phyloP scores from a whole-genome alignment of 768 basidiomycete genomes.

The Lanmaoa rubissima region DNA sequence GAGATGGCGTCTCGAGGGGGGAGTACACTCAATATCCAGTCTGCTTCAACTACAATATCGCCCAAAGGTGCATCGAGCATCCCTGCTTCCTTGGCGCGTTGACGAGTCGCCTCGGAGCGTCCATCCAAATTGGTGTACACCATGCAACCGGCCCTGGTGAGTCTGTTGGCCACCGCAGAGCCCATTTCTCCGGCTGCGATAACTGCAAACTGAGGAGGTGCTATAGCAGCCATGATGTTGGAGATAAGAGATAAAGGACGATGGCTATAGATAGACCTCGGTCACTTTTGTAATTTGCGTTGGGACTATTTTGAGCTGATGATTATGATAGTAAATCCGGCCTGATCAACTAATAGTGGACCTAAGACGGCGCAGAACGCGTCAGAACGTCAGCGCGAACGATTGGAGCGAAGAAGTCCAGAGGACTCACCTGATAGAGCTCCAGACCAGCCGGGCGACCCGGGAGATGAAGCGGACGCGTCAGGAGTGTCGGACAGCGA shows the following conservation, averaged over 20 bases:
- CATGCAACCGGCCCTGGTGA: slow-evolving; percentile 46
- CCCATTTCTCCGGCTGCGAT: slow-evolving; percentile 63
- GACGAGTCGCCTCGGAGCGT: slow-evolving; percentile 50
- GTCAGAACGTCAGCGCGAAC: no score
- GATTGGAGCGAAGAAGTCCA: no score
- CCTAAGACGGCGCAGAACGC: no score
- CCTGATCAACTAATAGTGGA: neutral
- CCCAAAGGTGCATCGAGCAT: slow-evolving; percentile 42
- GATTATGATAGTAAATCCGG: neutral
- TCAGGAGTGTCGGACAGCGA: no score
- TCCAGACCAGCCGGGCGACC: no score
- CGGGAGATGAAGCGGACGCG: no score
- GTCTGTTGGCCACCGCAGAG: slow-evolving; percentile 48
- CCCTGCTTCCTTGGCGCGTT: slow-evolving; percentile 49
- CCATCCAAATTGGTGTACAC: slow-evolving; percentile 56
- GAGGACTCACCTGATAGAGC: no score
- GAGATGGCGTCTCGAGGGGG: slow-evolving; percentile 53
- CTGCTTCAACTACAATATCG: slow-evolving; percentile 36
- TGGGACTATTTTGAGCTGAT: slow-evolving; percentile 1
- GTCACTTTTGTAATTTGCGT: slow-evolving; percentile 1
- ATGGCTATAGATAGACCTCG: slow-evolving; percentile 12
- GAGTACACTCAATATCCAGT: slow-evolving; percentile 55
- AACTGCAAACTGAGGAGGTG: slow-evolving; percentile 39
- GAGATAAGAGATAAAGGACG: slow-evolving; percentile 4
- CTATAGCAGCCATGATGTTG: slow-evolving; percentile 14